Base-by-base conservation (phyloP, 108 stramenopile genomes). In the Chaetoceros tenuissimus region DNA sequence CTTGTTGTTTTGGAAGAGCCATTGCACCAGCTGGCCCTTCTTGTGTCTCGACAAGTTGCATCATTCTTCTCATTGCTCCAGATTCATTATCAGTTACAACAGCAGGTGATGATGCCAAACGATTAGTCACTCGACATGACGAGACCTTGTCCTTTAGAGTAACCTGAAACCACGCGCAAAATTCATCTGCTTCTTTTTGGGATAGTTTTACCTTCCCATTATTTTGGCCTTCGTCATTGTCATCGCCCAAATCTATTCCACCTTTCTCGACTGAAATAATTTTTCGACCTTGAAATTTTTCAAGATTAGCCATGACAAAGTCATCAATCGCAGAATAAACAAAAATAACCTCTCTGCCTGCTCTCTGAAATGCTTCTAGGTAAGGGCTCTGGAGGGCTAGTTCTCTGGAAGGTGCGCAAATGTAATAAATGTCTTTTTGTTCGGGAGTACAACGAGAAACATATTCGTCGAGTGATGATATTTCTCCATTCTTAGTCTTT, bases 61-160 rank as follows among this genome's bases (percentile, higher is more conserved):
- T 97, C 96, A 99, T 97, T 22, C 95, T 76, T 51, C 97, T 77
- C 66, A 97, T 66, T 0, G 96, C 83, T 26, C 90, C 96, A 16
- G 90, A 93, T 73, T 99, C 99, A 57, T 95, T 92, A 81, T 96
- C 97, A 0, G 95, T 93, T 46, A 99, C 77, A 52, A 99, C 91
- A 28, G 99, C 99, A 1, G 99, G 99, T 22, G 97, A 94, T 48
- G 80, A 75, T 8, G 61, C 60, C 24, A 99, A 74, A 3, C 97
- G 83, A 21, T 66, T 68, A 13, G 96, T 96, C 3, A 80, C 78
- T 51, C 74, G 77, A 62, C 93, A 97, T 47, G 81, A 73, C 1
- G 77, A 64, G 27, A 98, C 85, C 55, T 88, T 81, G 17, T 82
- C 81, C 2, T 77, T 63, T 2, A 90, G 54, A 0, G 79, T 76